Conservation (phyloP, 768 basidiomycete genomes). For the Filobasidium floriforme region DNA sequence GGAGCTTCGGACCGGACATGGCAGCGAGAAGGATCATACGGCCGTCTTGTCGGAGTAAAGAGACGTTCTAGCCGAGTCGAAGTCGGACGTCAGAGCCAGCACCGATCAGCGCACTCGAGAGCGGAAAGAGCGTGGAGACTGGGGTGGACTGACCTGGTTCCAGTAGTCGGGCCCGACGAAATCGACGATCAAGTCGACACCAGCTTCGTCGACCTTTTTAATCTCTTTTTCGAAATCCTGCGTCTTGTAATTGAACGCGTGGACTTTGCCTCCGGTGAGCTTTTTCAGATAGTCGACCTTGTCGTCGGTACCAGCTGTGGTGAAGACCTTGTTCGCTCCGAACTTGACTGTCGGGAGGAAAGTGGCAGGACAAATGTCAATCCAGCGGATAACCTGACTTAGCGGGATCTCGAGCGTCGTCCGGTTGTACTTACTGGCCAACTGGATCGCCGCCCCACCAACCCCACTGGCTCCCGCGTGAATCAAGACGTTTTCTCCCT, state of each 20-base stretch:
- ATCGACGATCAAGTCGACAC: slow-evolving; percentile 78
- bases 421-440: slow-evolving; percentile 64
- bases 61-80: slow-evolving; percentile 28
- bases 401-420: too few species aligned
- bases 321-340: slow-evolving; percentile 54
- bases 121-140: background rate
- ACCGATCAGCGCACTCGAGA: background rate
- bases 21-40: slow-evolving; percentile 42
- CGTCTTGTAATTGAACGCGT: slow-evolving; percentile 75
- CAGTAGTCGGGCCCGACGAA: slow-evolving; percentile 49
- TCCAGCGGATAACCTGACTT: too few species aligned
- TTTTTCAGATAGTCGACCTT: slow-evolving; percentile 65
- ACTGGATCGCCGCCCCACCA: slow-evolving; percentile 76
- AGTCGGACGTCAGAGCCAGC: background rate
- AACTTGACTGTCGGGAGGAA: slow-evolving; percentile 11
- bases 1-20: slow-evolving; percentile 37
- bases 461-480: slow-evolving; percentile 91
- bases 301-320: slow-evolving; percentile 75
- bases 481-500: slow-evolving; percentile 68
- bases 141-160: slow-evolving; percentile 16
- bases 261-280: slow-evolving; percentile 36
- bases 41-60: slow-evolving; percentile 36
- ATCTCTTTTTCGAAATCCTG: slow-evolving; percentile 64
- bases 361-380: background rate
- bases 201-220: slow-evolving; percentile 57